phyloP scores from a whole-genome alignment of 345 rosid species.

The Camelina neglecta region DNA sequence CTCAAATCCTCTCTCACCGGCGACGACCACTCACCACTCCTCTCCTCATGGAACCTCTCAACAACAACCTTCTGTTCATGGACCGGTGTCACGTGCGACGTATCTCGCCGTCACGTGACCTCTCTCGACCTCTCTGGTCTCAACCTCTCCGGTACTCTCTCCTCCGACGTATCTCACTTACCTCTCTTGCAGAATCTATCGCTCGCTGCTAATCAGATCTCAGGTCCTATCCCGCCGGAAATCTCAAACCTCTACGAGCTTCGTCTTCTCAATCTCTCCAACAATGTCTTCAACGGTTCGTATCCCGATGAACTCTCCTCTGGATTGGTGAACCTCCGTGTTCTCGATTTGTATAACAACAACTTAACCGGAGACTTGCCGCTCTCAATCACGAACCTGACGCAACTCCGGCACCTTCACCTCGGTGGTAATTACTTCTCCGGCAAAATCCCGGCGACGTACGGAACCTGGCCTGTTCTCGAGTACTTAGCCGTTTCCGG shows the following conservation, averaged over 20 bases:
- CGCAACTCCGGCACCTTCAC: slow-evolving; percentile 66
- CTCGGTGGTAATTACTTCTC: slow-evolving; percentile 80
- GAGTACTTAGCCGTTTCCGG: slow-evolving; percentile 79
- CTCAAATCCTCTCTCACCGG: slow-evolving; percentile 62
- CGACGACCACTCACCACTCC: slow-evolving; percentile 59
- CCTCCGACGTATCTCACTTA: slow-evolving; percentile 61
- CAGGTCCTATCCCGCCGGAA: slow-evolving; percentile 68
- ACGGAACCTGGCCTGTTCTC: slow-evolving; percentile 64
- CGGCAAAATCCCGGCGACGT: slow-evolving; percentile 68
- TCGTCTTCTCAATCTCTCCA: slow-evolving; percentile 70
- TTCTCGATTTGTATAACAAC: slow-evolving; percentile 87
- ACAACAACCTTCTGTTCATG: slow-evolving; percentile 59
- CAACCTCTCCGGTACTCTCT: slow-evolving; percentile 68
- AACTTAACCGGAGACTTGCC: slow-evolving; percentile 82
- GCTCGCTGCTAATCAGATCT: slow-evolving; percentile 57
- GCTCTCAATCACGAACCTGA: slow-evolving; percentile 54
- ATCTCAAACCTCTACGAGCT: slow-evolving; percentile 59
- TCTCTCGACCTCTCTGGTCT: slow-evolving; percentile 64
- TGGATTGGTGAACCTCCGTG: slow-evolving; percentile 55
- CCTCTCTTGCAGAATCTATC: slow-evolving; percentile 60
- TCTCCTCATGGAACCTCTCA: slow-evolving; percentile 65
- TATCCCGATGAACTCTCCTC: slow-evolving; percentile 59
- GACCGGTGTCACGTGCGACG: slow-evolving; percentile 69
- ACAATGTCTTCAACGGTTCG: slow-evolving; percentile 70
- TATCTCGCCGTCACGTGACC: slow-evolving; percentile 57